Base-by-base conservation (phyloP, 805 yeast genomes). In the Zygoascus biomembranicola region DNA sequence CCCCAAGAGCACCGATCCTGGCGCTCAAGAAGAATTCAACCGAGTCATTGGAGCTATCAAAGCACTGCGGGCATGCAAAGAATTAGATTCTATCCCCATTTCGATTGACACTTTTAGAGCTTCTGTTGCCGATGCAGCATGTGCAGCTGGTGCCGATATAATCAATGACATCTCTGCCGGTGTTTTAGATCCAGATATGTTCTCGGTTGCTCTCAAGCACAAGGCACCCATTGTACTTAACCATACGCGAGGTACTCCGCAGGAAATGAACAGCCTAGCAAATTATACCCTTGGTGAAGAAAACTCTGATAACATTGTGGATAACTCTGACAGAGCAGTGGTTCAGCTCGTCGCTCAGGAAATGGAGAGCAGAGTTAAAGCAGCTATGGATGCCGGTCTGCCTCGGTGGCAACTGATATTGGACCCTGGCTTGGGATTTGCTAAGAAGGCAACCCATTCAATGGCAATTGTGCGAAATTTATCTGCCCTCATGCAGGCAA, bases 341-440 rank as follows among this genome's bases (percentile, higher is more conserved):
- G 67, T 84, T 41, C 75, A 78, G 45, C 82, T 79, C 1, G 75
- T 89, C 5, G 78, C 84, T 5, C 68, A 79, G 47, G 99, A 94
- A 66, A 69, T 92, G 50, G 71, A 81, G 8, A 58, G 60, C 2
- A 78, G 80, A 52, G 74, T 89, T 31, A 59, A 67, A 0, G 74
- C 71, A 52, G 95, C 96, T 11, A 69, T 78, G 45, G 61, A 60
- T 0, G 70, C 67, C 0, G 96, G 96, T 4, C 80, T 92, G 1
- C 74, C 76, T 55, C 81, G 92, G 67, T 94, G 97, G 96, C 98
- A 94, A 69, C 72, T 94, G 2, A 81, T 94, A 16, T 63, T 90
- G 3, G 99, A 94, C 66, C 99, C 99, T 0, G 99, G 99, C 1
- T 70, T 94, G 43, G 99, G 99, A 1, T 94, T 94, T 69, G 97